Evolutionary conservation across 192 early-diverging fungal genomes (phyloP).

Genomic region (Lobulomyces angularis): DNA sequence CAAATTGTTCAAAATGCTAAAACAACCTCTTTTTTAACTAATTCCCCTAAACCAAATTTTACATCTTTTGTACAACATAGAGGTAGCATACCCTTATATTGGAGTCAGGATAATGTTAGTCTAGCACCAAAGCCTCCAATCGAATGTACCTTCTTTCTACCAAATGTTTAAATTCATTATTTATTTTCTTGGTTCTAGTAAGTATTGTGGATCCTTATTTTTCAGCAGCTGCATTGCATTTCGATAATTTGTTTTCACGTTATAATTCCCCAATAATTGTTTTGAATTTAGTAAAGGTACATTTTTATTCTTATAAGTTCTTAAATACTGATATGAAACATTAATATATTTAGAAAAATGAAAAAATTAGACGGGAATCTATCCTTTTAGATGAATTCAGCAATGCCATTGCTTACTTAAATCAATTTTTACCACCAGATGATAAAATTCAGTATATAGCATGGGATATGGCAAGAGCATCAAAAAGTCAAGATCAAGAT

Average conservation of each 20-base stretch:
- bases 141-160: conserved; percentile 22
- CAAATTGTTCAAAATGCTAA: conserved; percentile 90
- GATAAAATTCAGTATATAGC: conserved; percentile 78
- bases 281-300: conserved; percentile 84
- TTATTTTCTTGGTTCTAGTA: conserved; percentile 26
- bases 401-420: conserved; percentile 70
- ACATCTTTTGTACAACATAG: conserved; percentile 95
- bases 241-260: conserved; percentile 80
- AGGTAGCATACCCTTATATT: conserved; percentile 89
- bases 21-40: conserved; percentile 81
- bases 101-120: conserved; percentile 85
- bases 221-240: conserved; percentile 82
- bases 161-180: conserved; percentile 1
- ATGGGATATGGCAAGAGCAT: conserved; percentile 97
- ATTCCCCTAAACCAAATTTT: conserved; percentile 58
- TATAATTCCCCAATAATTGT: conserved; percentile 87
- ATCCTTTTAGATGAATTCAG: conserved; percentile 75
- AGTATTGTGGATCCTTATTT: conserved; percentile 87
- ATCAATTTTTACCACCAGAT: conserved; percentile 72
- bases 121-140: conserved; percentile 95
- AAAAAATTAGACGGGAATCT: conserved; percentile 79
- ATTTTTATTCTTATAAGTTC: not conserved
- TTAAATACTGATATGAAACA: not conserved
- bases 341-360: conserved; percentile 48
- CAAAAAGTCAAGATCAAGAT: conserved; percentile 79